phyloP scores from a whole-genome alignment of 805 yeast species.

The Lipomyces anomalus region DNA sequence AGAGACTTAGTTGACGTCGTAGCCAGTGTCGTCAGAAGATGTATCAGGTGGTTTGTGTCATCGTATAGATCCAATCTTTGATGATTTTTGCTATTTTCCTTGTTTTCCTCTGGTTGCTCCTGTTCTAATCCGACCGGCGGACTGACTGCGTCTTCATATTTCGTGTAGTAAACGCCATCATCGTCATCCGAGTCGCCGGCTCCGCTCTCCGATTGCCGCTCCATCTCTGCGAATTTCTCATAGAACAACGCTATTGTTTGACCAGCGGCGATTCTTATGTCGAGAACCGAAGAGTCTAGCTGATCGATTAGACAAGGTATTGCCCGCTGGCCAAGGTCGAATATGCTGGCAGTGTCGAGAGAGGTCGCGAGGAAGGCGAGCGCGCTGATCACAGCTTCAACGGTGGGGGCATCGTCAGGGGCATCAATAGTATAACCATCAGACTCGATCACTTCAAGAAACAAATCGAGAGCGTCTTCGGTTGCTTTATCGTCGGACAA shows the following conservation, averaged over 20 bases:
- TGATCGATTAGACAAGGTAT: constrained; percentile 24
- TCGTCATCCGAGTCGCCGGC: constrained; percentile 11
- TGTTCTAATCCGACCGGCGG: constrained; percentile 1
- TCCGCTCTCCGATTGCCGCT: no score
- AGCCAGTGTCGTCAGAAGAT: constrained; percentile 21
- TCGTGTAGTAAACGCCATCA: background rate
- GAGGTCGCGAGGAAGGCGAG: constrained; percentile 20
- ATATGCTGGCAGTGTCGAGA: constrained; percentile 12
- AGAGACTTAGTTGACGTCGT: constrained; percentile 24
- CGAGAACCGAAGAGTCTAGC: constrained; percentile 20
- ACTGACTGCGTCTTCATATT: background rate
- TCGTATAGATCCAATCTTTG: constrained; percentile 10
- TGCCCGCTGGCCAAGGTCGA: constrained; percentile 11
- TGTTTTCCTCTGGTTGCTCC: constrained; percentile 4
- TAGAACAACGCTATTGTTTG: constrained; percentile 25
- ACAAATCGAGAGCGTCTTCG: constrained; percentile 8
- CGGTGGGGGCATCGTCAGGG: constrained; percentile 23
- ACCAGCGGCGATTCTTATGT: constrained; percentile 25
- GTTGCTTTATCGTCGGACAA: constrained; percentile 6
- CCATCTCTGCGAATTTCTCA: constrained; percentile 19
- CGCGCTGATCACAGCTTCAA: constrained; percentile 18
- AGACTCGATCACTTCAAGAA: constrained; percentile 18
- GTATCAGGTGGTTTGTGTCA: constrained; percentile 16
- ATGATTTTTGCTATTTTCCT: constrained; percentile 1
- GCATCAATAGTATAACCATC: constrained; percentile 24